These are phyloP conservation scores for Lachnellula arida DNA, from an alignment of 2,329 filamentous ascomycete genomes.

Conservation along the genomic window DNA sequence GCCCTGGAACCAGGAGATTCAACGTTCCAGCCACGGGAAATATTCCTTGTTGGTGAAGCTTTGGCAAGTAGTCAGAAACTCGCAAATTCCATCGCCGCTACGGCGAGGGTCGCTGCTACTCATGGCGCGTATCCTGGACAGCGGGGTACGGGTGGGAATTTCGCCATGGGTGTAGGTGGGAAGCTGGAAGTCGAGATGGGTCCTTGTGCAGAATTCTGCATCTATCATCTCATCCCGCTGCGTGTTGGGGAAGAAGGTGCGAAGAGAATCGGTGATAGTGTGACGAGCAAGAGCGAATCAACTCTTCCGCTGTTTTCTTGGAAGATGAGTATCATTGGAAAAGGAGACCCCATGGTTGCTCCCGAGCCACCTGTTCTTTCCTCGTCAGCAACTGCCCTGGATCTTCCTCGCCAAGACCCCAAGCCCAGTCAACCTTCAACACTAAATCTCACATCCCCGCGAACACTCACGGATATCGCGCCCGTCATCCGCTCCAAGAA, in stretches of 20 bases:
- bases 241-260: constrained; percentile 3
- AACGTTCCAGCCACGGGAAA: constrained; percentile 31
- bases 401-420: neutral
- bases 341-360: neutral
- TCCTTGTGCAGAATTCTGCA: constrained; percentile 39
- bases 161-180: constrained; percentile 41
- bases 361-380: neutral
- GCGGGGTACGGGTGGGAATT: constrained; percentile 49
- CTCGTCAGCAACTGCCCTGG: neutral
- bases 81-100: constrained; percentile 40
- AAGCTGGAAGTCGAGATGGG: constrained; percentile 37
- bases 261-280: neutral
- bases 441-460: neutral
- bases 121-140: constrained; percentile 47
- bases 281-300: neutral
- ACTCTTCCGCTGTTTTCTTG: neutral
- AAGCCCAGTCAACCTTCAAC: neutral
- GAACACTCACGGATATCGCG: constrained; percentile 34
- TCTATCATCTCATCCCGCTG: constrained; percentile 38
- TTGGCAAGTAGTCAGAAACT: constrained; percentile 42
- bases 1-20: constrained; percentile 25
- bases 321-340: neutral
- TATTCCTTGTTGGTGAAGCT: constrained; percentile 45
- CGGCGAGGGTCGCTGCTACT: constrained; percentile 38
- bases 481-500: constrained; percentile 46